Percentiles rank a stretch among this genome's conserved stretches.
These are phyloP conservation scores for Penicillium turbatum DNA, from an alignment of 495 filamentous ascomycete genomes.

Conservation along the genomic window DNA sequence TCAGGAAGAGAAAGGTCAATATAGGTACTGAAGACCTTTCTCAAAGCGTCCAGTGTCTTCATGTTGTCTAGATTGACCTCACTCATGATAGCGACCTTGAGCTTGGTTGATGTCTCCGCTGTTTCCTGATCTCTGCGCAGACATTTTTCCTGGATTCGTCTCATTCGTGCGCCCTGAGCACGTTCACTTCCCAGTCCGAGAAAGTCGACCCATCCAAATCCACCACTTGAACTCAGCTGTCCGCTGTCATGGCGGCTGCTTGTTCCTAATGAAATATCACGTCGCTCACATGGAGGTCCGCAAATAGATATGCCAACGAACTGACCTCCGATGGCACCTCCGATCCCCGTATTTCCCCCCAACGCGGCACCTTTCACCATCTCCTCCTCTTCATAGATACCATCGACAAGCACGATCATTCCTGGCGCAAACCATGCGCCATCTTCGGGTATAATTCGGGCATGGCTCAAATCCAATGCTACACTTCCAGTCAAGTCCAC, in stretches of 20 bases:
- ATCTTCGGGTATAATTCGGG: slow-evolving; percentile 74
- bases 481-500: slow-evolving; percentile 86
- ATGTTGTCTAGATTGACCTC: slow-evolving; percentile 84
- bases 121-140: slow-evolving; percentile 23
- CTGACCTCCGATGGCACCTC: slow-evolving; percentile 80
- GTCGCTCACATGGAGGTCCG: slow-evolving; percentile 83
- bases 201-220: slow-evolving; percentile 97
- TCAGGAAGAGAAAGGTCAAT: slow-evolving; percentile 40
- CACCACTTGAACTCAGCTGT: slow-evolving; percentile 60
- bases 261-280: slow-evolving; percentile 72
- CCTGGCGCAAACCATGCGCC: slow-evolving; percentile 89
- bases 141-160: slow-evolving; percentile 58
- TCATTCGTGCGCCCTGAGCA: slow-evolving; percentile 76
- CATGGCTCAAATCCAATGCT: slow-evolving; percentile 74
- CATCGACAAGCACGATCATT: slow-evolving; percentile 92
- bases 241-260: slow-evolving; percentile 48
- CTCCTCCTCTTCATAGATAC: slow-evolving; percentile 89
- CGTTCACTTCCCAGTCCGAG: slow-evolving; percentile 87
- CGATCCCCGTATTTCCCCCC: slow-evolving; percentile 72
- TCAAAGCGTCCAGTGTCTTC: slow-evolving; percentile 67
- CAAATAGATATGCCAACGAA: slow-evolving; percentile 88
- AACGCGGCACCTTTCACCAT: slow-evolving; percentile 60
- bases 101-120: slow-evolving; percentile 28
- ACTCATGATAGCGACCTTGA: slow-evolving; percentile 67
- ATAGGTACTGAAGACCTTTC: slow-evolving; percentile 69